Base-by-base conservation (phyloP, 345 rosid genomes). In the Citropsis articulata region DNA sequence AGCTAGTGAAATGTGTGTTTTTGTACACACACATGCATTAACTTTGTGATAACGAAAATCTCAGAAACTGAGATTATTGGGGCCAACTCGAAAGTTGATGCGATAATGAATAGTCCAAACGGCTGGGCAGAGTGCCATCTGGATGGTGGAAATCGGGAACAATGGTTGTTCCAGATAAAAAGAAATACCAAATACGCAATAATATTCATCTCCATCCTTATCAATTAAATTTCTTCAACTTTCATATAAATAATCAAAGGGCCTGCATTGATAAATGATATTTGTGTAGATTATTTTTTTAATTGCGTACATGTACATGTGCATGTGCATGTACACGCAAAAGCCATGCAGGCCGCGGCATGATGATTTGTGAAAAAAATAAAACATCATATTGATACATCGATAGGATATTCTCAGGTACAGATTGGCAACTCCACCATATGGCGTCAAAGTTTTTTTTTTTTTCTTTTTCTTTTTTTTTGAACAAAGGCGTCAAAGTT, bases 81-180 rank as follows among this genome's bases (percentile, higher is more conserved):
- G 33, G 65, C 48, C 78, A 66, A 57, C 65, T n/a, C 64, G 45
- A 66, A 66, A 66, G 72, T 76, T 55, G 72, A 53, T 76, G 72
- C 55, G 78, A 76, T 35, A 9, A 18, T 24, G 72, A 66, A 66
- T 31, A n/a, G 25, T 66, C 35, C 18, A 24, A 53, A 5, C 5
- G 33, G 14, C 27, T 48, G 22, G 45, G 16, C 10, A 66, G 24
- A 53, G 18, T 35, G 78, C 72, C 78, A 76, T 66, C 78, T 76
- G 78, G 72, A 16, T 66, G 65, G 64, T 13, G 24, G 53, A 53
- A 33, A 14, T 30, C 33, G 13, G 53, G n/a, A 33, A 24, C 72
- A 75, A 8, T 2, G 50, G 42, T 45, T 12, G 48, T 33, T 50
- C 42, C 7, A n/a, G 28, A 28, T 42, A 61, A 63, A 18, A 40